Conservation (phyloP, 2,329 filamentous ascomycete species). For the Pseudogymnoascus sp. region DNA sequence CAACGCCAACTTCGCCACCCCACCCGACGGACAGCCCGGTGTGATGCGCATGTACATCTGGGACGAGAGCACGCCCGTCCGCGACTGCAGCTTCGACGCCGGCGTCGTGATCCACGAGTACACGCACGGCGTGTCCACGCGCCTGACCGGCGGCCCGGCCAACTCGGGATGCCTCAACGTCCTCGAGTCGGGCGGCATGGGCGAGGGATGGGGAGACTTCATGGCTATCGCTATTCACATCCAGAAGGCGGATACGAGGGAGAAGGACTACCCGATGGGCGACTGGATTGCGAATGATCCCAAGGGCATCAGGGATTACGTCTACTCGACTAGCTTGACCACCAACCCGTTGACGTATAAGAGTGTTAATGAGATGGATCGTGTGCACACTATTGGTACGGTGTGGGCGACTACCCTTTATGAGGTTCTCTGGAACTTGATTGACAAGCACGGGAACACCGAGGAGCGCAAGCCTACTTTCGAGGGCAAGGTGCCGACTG, state of each 20-base stretch:
- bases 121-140: constrained; percentile 38
- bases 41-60: constrained; percentile 54
- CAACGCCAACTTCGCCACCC: constrained; percentile 51
- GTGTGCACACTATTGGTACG: constrained; percentile 41
- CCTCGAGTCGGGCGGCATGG: constrained; percentile 47
- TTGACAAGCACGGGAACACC: constrained; percentile 47
- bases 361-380: constrained; percentile 30
- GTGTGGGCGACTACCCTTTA: constrained; percentile 46
- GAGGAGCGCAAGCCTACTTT: constrained; percentile 35
- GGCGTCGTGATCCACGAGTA: constrained; percentile 54
- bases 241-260: constrained; percentile 37
- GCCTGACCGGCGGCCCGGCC: constrained; percentile 35
- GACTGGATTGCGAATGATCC: constrained; percentile 39
- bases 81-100: constrained; percentile 50
- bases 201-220: constrained; percentile 51
- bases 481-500: constrained; percentile 37
- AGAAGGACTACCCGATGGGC: constrained; percentile 40
- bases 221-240: constrained; percentile 43
- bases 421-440: constrained; percentile 49
- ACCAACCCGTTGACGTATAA: constrained; percentile 44
- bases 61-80: constrained; percentile 37
- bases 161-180: constrained; percentile 37
- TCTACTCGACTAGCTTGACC: constrained; percentile 41
- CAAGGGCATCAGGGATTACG: constrained; percentile 39
- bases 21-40: constrained; percentile 40